Evolutionary conservation across 1,139 yeast species (phyloP), one percentile per base, ranked within the genome.

Genomic region (Diutina mesorugosa): DNA sequence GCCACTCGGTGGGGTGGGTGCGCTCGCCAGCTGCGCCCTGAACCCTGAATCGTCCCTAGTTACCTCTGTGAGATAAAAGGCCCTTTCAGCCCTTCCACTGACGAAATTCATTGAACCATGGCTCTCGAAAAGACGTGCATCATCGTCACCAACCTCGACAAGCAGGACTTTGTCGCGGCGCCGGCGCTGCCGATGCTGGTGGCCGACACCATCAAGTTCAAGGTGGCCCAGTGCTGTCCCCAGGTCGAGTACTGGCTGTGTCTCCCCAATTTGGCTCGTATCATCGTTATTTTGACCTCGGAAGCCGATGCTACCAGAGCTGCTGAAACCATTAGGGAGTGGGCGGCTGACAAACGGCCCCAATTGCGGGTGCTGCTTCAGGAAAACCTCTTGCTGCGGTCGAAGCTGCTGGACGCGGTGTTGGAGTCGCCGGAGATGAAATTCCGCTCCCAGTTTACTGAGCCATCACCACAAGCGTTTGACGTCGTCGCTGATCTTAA

Each of bases 121-220:
- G 14, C 41, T 5, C 50, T 46, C n/a, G 32, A 29, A 10, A 28
- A 50, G 35, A 50, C 53, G n/a, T 50, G 53, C 10, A 32, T 50
- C 41, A 32, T 50, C n/a, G 53, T 50, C 45, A 50, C 53, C 28
- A 50, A 50, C 53, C 45, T 50, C 45, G 53, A 50, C 45, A 50
- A 50, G 28, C 28, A 29, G 26, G 53, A 50, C 16, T 50, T 50
- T 6, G 28, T 50, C 10, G 26, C 53, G 26, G 28, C 26, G 5
- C 28, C 41, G 28, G 51, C 38, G 18, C 30, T 32, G n/a, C 53
- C 53, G 18, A 32, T 50, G 53, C 53, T 50, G 53, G 53, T 50
- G 5, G 53, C 53, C 8, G 53, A 50, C n/a, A 30, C 41, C 26
- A 50, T 50, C 28, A 50, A 50, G 21, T 30, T 28, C 8, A 12